Conservation (phyloP, 2,329 filamentous ascomycete species). For the Aspergillus proliferans region DNA sequence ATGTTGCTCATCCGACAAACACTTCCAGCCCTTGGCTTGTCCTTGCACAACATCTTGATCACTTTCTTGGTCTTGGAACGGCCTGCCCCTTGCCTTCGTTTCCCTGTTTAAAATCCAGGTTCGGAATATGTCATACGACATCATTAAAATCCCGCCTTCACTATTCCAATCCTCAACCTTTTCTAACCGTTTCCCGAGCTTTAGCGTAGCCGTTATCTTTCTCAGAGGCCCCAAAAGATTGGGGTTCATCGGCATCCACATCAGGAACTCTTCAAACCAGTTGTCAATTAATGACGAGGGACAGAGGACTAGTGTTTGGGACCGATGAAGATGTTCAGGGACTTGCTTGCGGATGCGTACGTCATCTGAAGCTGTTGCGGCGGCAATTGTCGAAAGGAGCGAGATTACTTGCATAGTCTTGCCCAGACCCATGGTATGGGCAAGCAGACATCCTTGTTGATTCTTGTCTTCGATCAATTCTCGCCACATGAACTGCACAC, state of each 20-base stretch:
- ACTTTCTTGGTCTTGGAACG: background rate
- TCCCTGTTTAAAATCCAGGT: conserved; percentile 34
- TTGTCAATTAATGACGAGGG: conserved; percentile 71
- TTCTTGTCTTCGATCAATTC: conserved; percentile 61
- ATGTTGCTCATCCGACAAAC: conserved; percentile 32
- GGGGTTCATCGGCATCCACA: conserved; percentile 56
- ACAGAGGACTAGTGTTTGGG: conserved; percentile 66
- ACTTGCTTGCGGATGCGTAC: conserved; percentile 57
- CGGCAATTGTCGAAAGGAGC: conserved; percentile 66
- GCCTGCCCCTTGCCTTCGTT: conserved; percentile 13
- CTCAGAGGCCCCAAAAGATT: conserved; percentile 50
- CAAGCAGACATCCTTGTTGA: conserved; percentile 70
- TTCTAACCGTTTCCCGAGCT: conserved; percentile 34
- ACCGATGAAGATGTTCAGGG: conserved; percentile 56
- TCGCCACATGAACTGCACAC: conserved; percentile 84
- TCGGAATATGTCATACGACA: conserved; percentile 68
- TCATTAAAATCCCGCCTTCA: conserved; percentile 65
- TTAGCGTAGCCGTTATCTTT: conserved; percentile 46
- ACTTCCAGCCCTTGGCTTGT: conserved; percentile 3
- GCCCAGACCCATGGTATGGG: conserved; percentile 86
- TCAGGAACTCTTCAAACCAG: conserved; percentile 70
- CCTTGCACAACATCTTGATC: background rate
- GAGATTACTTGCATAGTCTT: conserved; percentile 92
- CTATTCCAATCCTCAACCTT: conserved; percentile 55
- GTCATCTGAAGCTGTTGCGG: conserved; percentile 58